Evolutionary conservation across 768 basidiomycete genomes (phyloP), one percentile per base, ranked within the genome.

Genomic region (Sarcomyxa edulis): DNA sequence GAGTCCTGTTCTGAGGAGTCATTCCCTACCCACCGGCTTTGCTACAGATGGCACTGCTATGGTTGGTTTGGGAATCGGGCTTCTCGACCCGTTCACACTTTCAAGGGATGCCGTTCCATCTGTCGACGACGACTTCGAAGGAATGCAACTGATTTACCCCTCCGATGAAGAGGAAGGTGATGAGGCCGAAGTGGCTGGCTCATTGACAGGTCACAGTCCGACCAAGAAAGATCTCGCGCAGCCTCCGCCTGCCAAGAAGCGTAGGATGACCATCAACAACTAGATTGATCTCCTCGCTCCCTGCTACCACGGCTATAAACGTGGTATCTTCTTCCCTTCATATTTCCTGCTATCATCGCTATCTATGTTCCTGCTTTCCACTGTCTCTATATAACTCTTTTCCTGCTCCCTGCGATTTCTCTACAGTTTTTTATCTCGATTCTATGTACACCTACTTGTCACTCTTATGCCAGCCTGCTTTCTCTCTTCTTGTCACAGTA

Each of bases 51-150:
- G 16, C 7, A 20, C 32, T 18, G 12, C 20, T n/a, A 16, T 40
- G 5, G 58, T 65, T 21, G 70, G 72, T 11, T 54, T 77, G 30
- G 71, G 69, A 4, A 65, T 78, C 37, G 75, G 74, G 6, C 59
- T 81, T 27, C 61, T 81, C 48, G 76, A 71, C 37, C 72, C 79
- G 9, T 80, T 81, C 46, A 60, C 59, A 21, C 33, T 63, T 71
- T 24, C 61, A 64, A 21, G 65, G 32, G 57, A 65, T 15, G 21
- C 38, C 19, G 30, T 25, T 39, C 43, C 43, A 37, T 36, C 36
- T 29, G 48, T 35, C 32, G 52, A 52, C 38, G 61, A 65, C 48
- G 62, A 69, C 39, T 50, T 62, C 22, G 59, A 52, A 41, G 55
- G 48, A 33, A 53, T 56, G 27, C 49, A 55, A 35, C 51, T 51